phyloP scores from a whole-genome alignment of 805 yeast genomes.

The Huiozyma sinensis region DNA sequence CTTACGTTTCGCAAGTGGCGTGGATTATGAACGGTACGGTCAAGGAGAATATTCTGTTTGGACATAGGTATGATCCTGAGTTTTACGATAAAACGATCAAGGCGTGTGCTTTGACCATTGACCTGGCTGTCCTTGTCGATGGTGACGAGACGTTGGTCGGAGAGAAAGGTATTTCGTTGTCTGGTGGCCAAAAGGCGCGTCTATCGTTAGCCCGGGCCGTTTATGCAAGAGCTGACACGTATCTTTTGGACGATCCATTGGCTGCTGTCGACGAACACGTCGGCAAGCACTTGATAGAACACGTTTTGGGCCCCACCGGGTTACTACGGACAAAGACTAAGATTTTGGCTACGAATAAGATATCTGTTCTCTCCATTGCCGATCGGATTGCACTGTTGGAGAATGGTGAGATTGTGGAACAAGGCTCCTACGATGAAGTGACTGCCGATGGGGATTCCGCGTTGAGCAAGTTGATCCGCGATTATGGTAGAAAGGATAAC shows the following conservation, averaged over 20 bases:
- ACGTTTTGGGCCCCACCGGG: constrained; percentile 76
- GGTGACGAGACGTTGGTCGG: constrained; percentile 93
- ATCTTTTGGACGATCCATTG: constrained; percentile 81
- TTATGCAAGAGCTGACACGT: constrained; percentile 86
- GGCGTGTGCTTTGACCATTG: constrained; percentile 81
- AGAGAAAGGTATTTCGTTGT: constrained; percentile 90
- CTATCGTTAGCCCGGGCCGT: constrained; percentile 92
- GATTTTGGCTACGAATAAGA: constrained; percentile 77
- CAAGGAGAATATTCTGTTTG: constrained; percentile 83
- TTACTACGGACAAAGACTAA: constrained; percentile 63
- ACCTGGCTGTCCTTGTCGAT: constrained; percentile 68
- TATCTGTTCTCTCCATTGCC: constrained; percentile 71
- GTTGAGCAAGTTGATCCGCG: constrained; percentile 44
- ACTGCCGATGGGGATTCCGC: constrained; percentile 34
- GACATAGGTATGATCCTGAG: constrained; percentile 68
- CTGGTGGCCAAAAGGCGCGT: constrained; percentile 98
- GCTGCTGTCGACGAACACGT: constrained; percentile 98
- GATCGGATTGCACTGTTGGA: constrained; percentile 56
- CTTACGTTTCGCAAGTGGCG: constrained; percentile 87
- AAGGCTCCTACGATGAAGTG: constrained; percentile 49
- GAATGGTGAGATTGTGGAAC: constrained; percentile 59
- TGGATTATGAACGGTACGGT: constrained; percentile 97
- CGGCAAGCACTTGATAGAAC: constrained; percentile 70
- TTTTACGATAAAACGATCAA: constrained; percentile 72
- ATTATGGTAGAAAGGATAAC: constrained; percentile 43